phyloP scores from a whole-genome alignment of 2,329 filamentous ascomycete species.

The Massarina eburnea region DNA sequence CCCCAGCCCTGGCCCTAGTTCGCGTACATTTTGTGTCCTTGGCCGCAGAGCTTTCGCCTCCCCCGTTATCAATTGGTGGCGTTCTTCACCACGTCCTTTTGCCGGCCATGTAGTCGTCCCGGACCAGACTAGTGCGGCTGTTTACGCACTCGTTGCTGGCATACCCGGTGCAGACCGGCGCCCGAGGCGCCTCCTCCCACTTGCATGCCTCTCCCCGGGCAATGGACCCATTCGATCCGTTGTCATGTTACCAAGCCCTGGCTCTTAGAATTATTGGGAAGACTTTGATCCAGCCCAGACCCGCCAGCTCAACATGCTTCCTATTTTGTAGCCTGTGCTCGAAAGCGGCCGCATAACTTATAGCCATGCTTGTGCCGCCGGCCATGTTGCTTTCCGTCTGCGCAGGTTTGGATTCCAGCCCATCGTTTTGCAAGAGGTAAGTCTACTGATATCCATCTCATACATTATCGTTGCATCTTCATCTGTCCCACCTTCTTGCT shows the following conservation, averaged over 20 bases:
- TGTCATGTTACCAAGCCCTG: constrained; percentile 25
- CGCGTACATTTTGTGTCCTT: constrained; percentile 17
- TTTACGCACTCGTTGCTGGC: constrained; percentile 14
- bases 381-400: constrained; percentile 11
- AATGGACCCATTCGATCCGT: constrained; percentile 10
- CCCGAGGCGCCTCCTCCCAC: constrained; percentile 14
- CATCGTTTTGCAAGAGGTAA: constrained; percentile 34
- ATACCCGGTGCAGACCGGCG: constrained; percentile 15
- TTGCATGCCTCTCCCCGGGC: constrained; percentile 26
- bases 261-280: constrained; percentile 25
- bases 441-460: constrained; percentile 8
- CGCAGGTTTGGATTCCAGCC: constrained; percentile 24
- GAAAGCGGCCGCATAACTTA: constrained; percentile 22
- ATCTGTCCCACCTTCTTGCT: constrained; percentile 1
- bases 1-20: constrained; percentile 20
- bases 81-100: constrained; percentile 20
- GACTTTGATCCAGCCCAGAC: constrained; percentile 28
- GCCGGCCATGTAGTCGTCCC: constrained; percentile 16
- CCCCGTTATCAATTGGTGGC: constrained; percentile 24
- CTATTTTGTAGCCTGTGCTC: constrained; percentile 21
- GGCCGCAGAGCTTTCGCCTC: constrained; percentile 19
- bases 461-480: neutral
- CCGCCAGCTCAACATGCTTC: constrained; percentile 25
- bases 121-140: constrained; percentile 24
- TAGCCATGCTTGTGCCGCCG: constrained; percentile 28